Conservation (phyloP, 352 stramenopile species). For the Pseudoperonospora humuli region DNA sequence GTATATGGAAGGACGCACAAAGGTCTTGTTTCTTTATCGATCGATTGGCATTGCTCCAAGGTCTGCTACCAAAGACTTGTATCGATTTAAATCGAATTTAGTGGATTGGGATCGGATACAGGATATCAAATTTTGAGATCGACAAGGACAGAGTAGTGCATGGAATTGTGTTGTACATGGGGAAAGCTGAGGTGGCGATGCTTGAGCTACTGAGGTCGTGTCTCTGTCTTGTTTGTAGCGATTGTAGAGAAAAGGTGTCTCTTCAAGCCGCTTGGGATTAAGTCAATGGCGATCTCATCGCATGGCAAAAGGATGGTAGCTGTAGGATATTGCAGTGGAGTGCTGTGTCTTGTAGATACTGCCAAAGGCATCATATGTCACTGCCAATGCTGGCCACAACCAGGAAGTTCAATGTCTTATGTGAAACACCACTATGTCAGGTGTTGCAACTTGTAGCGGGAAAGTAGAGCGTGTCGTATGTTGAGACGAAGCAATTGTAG, state of each 20-base stretch:
- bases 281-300: slow-evolving; percentile 44
- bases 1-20: slow-evolving; percentile 12
- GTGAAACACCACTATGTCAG: no score
- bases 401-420: slow-evolving; percentile 58
- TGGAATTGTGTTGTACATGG: slow-evolving; percentile 54
- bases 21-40: slow-evolving; percentile 45
- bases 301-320: slow-evolving; percentile 46
- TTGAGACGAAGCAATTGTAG: no score
- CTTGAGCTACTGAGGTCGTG: slow-evolving; percentile 1
- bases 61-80: slow-evolving; percentile 19
- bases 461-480: no score
- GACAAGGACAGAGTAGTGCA: slow-evolving; percentile 43
- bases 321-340: slow-evolving; percentile 62
- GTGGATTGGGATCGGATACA: no score
- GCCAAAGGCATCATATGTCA: slow-evolving; percentile 24
- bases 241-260: slow-evolving; percentile 34
- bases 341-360: slow-evolving; percentile 50
- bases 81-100: neutral
- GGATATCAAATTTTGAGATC: no score
- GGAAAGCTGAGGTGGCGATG: neutral
- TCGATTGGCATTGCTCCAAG: slow-evolving; percentile 79
- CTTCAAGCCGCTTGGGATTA: slow-evolving; percentile 46
- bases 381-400: slow-evolving; percentile 53
- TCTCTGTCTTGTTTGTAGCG: neutral
- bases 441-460: no score